These are phyloP conservation scores for Rhodofomes roseus DNA, from an alignment of 1,284 basidiomycete species.

Conservation along the genomic window DNA sequence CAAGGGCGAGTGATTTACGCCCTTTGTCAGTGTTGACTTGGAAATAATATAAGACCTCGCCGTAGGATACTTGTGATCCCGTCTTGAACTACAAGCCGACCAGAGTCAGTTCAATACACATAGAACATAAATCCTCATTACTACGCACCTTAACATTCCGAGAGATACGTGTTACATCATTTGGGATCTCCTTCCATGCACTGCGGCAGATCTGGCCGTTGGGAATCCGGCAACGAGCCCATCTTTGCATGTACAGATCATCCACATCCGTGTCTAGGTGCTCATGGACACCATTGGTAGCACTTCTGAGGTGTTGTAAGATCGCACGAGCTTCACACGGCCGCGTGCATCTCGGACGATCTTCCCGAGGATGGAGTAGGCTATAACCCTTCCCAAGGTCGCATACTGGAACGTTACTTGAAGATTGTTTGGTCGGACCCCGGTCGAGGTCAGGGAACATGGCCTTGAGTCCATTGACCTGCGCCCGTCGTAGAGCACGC, in stretches of 20 bases:
- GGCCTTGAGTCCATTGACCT: constrained; percentile 19
- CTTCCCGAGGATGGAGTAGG: background rate
- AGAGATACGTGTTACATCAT: background rate
- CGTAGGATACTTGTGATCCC: background rate
- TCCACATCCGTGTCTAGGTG: background rate
- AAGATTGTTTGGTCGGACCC: background rate
- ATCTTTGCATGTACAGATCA: background rate
- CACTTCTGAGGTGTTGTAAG: background rate
- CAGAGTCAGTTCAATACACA: background rate
- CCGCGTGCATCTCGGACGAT: background rate
- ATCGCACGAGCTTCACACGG: background rate
- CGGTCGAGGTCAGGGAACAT: constrained; percentile 13
- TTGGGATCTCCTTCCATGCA: constrained; percentile 14
- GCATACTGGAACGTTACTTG: background rate
- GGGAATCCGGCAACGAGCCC: constrained; percentile 8
- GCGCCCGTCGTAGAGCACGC: constrained; percentile 9
- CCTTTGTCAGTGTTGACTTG: background rate
- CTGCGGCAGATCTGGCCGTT: constrained; percentile 12
- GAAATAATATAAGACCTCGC: background rate
- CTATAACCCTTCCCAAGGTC: constrained; percentile 12
- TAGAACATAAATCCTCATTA: background rate
- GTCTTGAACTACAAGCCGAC: background rate
- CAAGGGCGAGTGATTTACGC: background rate
- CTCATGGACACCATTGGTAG: background rate
- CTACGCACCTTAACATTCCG: constrained; percentile 5